These are phyloP conservation scores for Echium plantagineum DNA, from an alignment of 257 asterid species.

Conservation along the genomic window DNA sequence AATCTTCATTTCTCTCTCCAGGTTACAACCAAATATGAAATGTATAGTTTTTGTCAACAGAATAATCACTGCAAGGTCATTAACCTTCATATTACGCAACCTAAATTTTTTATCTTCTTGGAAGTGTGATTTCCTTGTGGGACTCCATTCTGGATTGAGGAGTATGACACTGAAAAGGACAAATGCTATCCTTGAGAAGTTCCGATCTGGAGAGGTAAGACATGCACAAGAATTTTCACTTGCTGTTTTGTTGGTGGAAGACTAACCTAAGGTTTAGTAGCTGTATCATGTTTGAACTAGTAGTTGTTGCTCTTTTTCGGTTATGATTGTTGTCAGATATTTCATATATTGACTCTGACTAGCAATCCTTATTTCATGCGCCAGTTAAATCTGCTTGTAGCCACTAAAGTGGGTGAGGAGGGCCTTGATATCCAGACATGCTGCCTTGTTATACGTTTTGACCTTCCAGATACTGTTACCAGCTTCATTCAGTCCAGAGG, in stretches of 20 bases:
- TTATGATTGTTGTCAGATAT: not conserved
- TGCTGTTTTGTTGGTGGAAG: slow-evolving; percentile 6
- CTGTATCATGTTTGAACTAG: not conserved
- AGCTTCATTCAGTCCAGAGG: slow-evolving; percentile 98
- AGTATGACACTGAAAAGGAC: slow-evolving; percentile 58
- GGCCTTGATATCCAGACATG: slow-evolving; percentile 99
- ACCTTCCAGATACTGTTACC: slow-evolving; percentile 96
- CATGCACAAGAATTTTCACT: slow-evolving; percentile 4
- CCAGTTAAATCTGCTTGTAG: slow-evolving; percentile 89
- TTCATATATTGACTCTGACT: not conserved
- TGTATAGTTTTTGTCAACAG: slow-evolving; percentile 92
- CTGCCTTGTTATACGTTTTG: slow-evolving; percentile 96
- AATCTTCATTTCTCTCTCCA: slow-evolving; percentile 24
- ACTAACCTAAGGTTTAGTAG: not conserved
- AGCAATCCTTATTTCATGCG: slow-evolving; percentile 10
- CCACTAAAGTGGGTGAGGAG: slow-evolving; percentile 98
- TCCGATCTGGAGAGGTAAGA: slow-evolving; percentile 89
- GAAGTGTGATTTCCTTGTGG: slow-evolving; percentile 85
- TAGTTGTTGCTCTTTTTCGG: too few relatives aligned
- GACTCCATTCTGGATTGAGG: slow-evolving; percentile 65
- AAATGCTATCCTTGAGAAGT: slow-evolving; percentile 57
- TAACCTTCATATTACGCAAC: slow-evolving; percentile 48
- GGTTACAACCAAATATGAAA: slow-evolving; percentile 80
- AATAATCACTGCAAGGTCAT: slow-evolving; percentile 82
- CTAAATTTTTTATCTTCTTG: slow-evolving; percentile 62